Evolutionary conservation across 345 rosid genomes (phyloP), one percentile per base, ranked within the genome.

Genomic region (Sonneratia caseolaris): DNA sequence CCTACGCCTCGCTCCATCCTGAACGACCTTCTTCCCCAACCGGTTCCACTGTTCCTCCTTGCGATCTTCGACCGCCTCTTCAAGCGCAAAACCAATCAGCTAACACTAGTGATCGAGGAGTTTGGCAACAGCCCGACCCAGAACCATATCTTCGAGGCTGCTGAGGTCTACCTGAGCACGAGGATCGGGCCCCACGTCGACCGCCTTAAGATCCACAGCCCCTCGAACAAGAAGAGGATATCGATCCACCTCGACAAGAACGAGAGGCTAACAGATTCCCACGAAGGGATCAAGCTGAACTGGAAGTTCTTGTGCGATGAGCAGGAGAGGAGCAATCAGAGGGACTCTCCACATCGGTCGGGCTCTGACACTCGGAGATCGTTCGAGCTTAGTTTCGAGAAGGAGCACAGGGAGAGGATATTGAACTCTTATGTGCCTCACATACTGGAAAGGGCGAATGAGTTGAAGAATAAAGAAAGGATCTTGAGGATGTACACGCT

Each of bases 131-230:
- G 84, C 19, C 76, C 84, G 35, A 64, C 73, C 16, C 45, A 71
- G 0, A 86, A 86, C 70, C 77, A 74, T 59, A 78, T 84, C 67
- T 84, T 79, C 64, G 71, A 82, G 35, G 84, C 85, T 1, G 80
- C 83, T 27, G 79, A 77, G 61, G 19, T 81, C 8, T 86, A 80
- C 76, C 69, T 81, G 57, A 85, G 85, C 22, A 56, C 72, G 42
- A 81, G 72, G 73, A 22, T 81, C 66, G 77, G 82, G 4, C 78
- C 80, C 0, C 73, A 77, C 10, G 47, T 82, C 0, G 73, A 21
- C 18, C 71, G 85, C 62, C 55, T 84, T 14, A 77, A 81, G 64
- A 85, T 80, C 5, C 57, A 77, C 47, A 79, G 79, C 37, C 27
- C 38, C 66, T 9, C 38, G 7, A 75, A 40, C 81, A 83, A 47